Evolutionary conservation across 345 rosid genomes (phyloP).

Genomic region (Arabidopsis arenosa): DNA sequence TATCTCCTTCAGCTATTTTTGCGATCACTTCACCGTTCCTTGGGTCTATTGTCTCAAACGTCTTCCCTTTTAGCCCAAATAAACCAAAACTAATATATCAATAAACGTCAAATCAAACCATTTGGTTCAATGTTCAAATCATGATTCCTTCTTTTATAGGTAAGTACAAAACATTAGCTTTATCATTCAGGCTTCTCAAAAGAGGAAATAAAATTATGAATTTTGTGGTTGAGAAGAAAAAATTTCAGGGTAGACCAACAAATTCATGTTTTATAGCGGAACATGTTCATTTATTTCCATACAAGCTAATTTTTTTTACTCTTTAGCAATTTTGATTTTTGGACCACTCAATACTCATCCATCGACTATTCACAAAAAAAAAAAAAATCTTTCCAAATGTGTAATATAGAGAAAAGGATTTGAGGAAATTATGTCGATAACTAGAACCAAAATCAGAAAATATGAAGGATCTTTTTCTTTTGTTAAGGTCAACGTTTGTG

Average conservation of each 20-base stretch:
- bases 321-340: neutral
- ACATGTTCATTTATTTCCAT: constrained; percentile 9
- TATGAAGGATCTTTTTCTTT: neutral
- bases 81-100: constrained; percentile 10
- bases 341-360: constrained; percentile 13
- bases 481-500: constrained; percentile 25
- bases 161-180: constrained; percentile 26
- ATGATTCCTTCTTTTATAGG: neutral
- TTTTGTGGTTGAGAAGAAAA: constrained; percentile 25
- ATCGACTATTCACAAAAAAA: neutral
- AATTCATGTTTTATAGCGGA: neutral
- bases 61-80: constrained; percentile 49
- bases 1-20: constrained; percentile 58
- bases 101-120: constrained; percentile 25
- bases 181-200: neutral
- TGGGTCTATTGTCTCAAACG: constrained; percentile 67
- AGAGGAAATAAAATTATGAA: neutral
- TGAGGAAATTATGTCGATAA: neutral
- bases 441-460: neutral
- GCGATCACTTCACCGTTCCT: constrained; percentile 55
- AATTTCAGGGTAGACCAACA: constrained; percentile 28
- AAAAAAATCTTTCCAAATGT: neutral
- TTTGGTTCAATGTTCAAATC: constrained; percentile 5
- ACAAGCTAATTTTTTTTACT: neutral
- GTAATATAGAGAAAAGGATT: neutral